Conservation (phyloP, 225 moss, liverwort and hornwort genomes). For the Marchantia polymorpha region DNA sequence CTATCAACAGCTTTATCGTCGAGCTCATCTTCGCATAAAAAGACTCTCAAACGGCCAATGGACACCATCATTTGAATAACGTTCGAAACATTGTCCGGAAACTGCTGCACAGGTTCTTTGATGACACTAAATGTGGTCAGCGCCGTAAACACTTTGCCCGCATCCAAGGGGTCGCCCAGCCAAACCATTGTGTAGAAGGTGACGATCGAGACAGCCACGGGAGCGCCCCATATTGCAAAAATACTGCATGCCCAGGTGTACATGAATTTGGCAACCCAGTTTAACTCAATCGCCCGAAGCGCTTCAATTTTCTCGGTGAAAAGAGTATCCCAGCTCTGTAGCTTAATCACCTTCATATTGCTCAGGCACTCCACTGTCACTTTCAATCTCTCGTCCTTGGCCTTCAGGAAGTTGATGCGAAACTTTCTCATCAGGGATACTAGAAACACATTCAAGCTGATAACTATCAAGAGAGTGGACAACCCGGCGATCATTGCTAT, state of each 20-base stretch:
- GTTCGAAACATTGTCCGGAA: slow-evolving; percentile 43
- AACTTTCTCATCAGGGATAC: slow-evolving; percentile 25
- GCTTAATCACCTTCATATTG: slow-evolving; percentile 56
- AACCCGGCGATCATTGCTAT: slow-evolving; percentile 29
- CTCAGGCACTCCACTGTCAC: slow-evolving; percentile 29
- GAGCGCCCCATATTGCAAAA: slow-evolving; percentile 47
- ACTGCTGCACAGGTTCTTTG: slow-evolving; percentile 44
- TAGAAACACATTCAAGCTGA: slow-evolving; percentile 23
- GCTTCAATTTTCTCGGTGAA: slow-evolving; percentile 31
- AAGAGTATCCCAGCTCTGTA: slow-evolving; percentile 50
- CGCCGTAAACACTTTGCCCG: slow-evolving; percentile 49
- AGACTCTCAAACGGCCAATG: slow-evolving; percentile 34
- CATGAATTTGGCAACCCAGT: slow-evolving; percentile 33
- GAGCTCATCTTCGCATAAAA: slow-evolving; percentile 43
- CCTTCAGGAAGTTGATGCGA: slow-evolving; percentile 6
- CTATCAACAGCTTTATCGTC: slow-evolving; percentile 34
- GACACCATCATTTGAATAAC: slow-evolving; percentile 45
- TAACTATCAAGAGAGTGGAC: slow-evolving; percentile 14
- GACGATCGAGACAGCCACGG: slow-evolving; percentile 36
- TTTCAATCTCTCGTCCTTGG: slow-evolving; percentile 36
- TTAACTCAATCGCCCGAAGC: slow-evolving; percentile 39
- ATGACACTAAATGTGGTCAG: slow-evolving; percentile 48
- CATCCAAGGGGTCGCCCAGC: slow-evolving; percentile 40
- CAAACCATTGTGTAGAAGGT: slow-evolving; percentile 39
- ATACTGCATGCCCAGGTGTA: slow-evolving; percentile 39